phyloP scores from a whole-genome alignment of 169 alveolate species.

The Plasmodium coatneyi region DNA sequence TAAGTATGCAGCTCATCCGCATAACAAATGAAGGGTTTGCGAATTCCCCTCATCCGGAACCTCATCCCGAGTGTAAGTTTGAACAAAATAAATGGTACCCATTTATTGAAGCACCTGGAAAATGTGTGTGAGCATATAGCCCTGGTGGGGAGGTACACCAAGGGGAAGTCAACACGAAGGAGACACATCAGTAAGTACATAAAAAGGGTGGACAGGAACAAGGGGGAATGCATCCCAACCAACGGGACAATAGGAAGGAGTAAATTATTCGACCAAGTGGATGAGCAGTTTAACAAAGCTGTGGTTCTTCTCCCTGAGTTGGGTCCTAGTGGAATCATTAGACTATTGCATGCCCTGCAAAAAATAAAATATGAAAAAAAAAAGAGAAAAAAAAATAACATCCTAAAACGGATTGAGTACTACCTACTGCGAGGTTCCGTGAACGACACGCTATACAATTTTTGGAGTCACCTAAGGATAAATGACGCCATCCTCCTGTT shows the following conservation, averaged over 20 bases:
- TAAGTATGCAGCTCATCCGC: neutral
- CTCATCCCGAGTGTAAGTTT: constrained; percentile 50
- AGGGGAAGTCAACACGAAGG: neutral
- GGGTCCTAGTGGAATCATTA: constrained; percentile 45
- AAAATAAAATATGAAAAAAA: constrained; percentile 26
- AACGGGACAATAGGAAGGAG: neutral
- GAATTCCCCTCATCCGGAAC: neutral
- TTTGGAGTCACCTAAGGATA: constrained; percentile 34
- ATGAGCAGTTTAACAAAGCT: constrained; percentile 36
- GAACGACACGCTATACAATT: constrained; percentile 6
- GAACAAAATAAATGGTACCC: constrained; percentile 46
- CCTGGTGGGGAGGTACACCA: constrained; percentile 6
- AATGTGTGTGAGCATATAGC: constrained; percentile 73
- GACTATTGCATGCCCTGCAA: constrained; percentile 32
- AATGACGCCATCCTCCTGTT: constrained; percentile 32
- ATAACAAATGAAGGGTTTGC: constrained; percentile 18
- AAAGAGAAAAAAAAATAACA: constrained; percentile 1
- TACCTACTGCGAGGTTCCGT: constrained; percentile 9
- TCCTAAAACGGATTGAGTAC: constrained; percentile 46
- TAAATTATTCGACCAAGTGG: constrained; percentile 35
- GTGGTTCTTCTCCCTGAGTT: constrained; percentile 56
- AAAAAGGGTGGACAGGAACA: neutral
- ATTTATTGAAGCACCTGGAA: constrained; percentile 65
- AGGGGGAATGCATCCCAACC: neutral
- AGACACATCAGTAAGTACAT: neutral